phyloP scores from a whole-genome alignment of 2,329 filamentous ascomycete species.

The Neobulgaria alba region DNA sequence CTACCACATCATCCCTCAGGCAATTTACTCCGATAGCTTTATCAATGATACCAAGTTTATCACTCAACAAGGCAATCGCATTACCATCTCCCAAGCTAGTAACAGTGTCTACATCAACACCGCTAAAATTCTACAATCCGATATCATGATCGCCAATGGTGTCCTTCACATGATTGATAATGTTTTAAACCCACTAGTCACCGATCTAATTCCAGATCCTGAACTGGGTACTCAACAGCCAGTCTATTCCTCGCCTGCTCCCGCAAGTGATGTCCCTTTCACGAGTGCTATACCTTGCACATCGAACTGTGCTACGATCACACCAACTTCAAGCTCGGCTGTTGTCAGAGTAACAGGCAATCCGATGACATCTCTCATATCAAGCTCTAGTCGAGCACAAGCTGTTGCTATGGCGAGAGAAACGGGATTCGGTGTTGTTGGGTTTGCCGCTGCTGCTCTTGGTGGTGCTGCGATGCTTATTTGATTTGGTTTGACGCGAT shows the following conservation, averaged over 20 bases:
- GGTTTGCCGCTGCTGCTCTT: constrained; percentile 14
- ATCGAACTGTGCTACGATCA: constrained; percentile 31
- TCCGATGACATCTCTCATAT: background rate
- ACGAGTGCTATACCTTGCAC: constrained; percentile 37
- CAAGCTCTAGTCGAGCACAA: constrained; percentile 5
- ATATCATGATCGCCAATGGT: constrained; percentile 30
- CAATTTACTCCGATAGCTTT: constrained; percentile 24
- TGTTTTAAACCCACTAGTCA: constrained; percentile 38
- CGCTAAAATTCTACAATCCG: constrained; percentile 31
- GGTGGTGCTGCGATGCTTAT: constrained; percentile 18
- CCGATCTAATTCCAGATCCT: constrained; percentile 31
- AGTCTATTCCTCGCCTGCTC: constrained; percentile 25
- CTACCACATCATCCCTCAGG: constrained; percentile 29
- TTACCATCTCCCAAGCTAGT: constrained; percentile 30
- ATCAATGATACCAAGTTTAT: constrained; percentile 24
- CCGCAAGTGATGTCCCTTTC: constrained; percentile 28
- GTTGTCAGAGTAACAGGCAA: background rate
- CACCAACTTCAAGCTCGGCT: background rate
- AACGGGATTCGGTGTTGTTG: constrained; percentile 11
- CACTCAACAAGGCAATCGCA: constrained; percentile 25
- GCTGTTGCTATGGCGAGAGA: constrained; percentile 10
- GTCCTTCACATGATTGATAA: constrained; percentile 32
- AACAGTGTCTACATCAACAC: constrained; percentile 34
- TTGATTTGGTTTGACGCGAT: too few species aligned
- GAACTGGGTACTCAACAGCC: constrained; percentile 30